Base-by-base conservation (phyloP, 1,284 basidiomycete genomes). In the Tranzscheliella williamsii region DNA sequence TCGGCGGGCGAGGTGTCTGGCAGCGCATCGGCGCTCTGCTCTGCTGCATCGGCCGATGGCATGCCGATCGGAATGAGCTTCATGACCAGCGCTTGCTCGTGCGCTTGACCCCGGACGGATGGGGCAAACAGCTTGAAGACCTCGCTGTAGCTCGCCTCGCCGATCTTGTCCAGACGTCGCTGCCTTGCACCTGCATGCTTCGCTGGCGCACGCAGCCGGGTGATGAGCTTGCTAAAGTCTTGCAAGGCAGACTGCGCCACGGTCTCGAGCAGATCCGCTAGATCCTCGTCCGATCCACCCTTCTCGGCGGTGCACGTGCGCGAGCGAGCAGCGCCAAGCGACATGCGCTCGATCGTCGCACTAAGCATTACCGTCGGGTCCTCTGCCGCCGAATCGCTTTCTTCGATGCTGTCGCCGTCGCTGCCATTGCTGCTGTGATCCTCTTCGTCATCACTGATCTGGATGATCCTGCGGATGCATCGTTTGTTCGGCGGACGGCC, bases 131-230 rank as follows among this genome's bases (percentile, higher is more conserved):
- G 38, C 22, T 53, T 87, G 79, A 91, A 98, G n/a, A 98, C 95
- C 75, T 98, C 94, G 0, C 91, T 95, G 78, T 89, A 98, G 38
- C 89, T 91, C 11, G 94, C 94, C 79, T 98, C 94, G 35, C 93
- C 94, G 42, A 96, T 86, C 79, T 98, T 98, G 57, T 80, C 58
- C 4, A 66, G 26, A 1, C 53, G 47, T 4, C 48, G 42, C 4
- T 38, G 36, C n/a, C 37, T 15, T 16, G 39, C 15, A 8, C 26
- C 8, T 27, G 26, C 26, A 27, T 9, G 18, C 18, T 13, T 21
- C 18, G 9, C 21, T 9, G 11, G 46, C 6, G 38, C 29, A 3
- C 44, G 42, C 5, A 65, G 40, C 2, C 36, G 45, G 13, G 32
- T 22, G 18, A 65, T 18, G 5, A 44, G 32, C 4, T 29, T 29